Evolutionary conservation across 2,329 filamentous ascomycete genomes (phyloP).

Genomic region (Camptophora hylomeconis): DNA sequence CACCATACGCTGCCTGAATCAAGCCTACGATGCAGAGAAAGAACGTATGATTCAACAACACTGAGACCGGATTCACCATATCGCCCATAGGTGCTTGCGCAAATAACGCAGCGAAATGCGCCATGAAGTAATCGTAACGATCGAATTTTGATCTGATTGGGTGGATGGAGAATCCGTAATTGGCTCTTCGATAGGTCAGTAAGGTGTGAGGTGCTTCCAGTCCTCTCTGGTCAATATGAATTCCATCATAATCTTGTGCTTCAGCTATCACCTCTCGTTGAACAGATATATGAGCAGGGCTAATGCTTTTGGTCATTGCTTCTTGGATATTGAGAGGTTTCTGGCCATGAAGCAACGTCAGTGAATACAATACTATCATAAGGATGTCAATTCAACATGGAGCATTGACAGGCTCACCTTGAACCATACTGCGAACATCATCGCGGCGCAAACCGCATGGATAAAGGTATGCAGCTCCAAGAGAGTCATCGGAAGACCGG

Average conservation of each 20-base stretch:
- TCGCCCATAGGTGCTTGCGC: neutral
- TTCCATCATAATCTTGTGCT: too few relatives aligned
- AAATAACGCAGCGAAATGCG: neutral
- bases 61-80: neutral
- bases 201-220: too few relatives aligned
- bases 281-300: too few relatives aligned
- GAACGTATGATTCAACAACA: too few relatives aligned
- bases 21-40: too few relatives aligned
- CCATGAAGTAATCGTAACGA: neutral
- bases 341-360: neutral
- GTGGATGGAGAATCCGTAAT: neutral
- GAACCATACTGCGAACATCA: slow-evolving; percentile 4
- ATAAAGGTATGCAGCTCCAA: slow-evolving; percentile 3
- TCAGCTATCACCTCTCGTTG: too few relatives aligned
- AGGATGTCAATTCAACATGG: neutral
- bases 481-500: too few relatives aligned
- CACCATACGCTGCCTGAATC: too few relatives aligned
- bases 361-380: neutral
- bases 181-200: neutral
- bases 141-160: neutral
- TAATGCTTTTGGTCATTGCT: too few relatives aligned
- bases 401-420: neutral
- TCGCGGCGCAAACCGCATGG: slow-evolving; percentile 2
- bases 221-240: too few relatives aligned
- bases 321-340: neutral